Conservation (phyloP, 2,329 filamentous ascomycete genomes). For the Metarhizium anisopliae region DNA sequence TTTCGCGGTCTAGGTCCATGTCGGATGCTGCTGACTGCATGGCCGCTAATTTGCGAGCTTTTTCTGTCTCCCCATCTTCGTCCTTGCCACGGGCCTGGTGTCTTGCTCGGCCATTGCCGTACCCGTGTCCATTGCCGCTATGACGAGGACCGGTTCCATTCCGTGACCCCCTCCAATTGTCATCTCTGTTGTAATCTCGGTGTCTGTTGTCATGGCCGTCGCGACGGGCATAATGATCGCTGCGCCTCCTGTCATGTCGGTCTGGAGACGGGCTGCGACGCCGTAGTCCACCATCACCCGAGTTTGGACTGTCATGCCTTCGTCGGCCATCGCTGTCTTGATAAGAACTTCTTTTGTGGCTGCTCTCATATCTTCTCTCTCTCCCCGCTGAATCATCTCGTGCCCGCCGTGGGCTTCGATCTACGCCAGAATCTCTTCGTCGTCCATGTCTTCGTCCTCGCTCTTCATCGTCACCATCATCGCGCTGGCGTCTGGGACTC, state of each 20-base stretch:
- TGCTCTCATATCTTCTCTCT: constrained; percentile 11
- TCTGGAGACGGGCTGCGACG: not conserved
- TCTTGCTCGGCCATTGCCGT: constrained; percentile 2
- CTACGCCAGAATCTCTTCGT: constrained; percentile 15
- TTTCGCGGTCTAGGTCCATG: constrained; percentile 61
- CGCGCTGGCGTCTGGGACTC: constrained; percentile 27
- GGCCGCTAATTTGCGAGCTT: constrained; percentile 58
- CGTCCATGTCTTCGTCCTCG: constrained; percentile 9
- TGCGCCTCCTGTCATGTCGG: not conserved
- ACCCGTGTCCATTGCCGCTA: constrained; percentile 10
- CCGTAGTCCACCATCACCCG: not conserved
- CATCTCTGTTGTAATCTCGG: constrained; percentile 3
- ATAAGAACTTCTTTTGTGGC: constrained; percentile 7
- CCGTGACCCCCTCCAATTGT: not conserved
- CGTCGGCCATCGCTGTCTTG: constrained; percentile 22
- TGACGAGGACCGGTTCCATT: not conserved
- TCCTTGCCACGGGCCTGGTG: constrained; percentile 1
- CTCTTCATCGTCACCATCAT: constrained; percentile 13
- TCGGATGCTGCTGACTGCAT: constrained; percentile 66
- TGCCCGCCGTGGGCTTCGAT: constrained; percentile 11
- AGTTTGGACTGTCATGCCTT: constrained; percentile 3
- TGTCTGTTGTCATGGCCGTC: constrained; percentile 8
- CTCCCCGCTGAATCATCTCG: constrained; percentile 12
- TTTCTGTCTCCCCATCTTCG: constrained; percentile 41
- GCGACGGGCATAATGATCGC: not conserved